A percentile compares a stretch with the other conserved stretches of the same genome.
These are phyloP conservation scores for Leccinum obscurum DNA, from an alignment of 768 basidiomycete genomes.

Conservation along the genomic window DNA sequence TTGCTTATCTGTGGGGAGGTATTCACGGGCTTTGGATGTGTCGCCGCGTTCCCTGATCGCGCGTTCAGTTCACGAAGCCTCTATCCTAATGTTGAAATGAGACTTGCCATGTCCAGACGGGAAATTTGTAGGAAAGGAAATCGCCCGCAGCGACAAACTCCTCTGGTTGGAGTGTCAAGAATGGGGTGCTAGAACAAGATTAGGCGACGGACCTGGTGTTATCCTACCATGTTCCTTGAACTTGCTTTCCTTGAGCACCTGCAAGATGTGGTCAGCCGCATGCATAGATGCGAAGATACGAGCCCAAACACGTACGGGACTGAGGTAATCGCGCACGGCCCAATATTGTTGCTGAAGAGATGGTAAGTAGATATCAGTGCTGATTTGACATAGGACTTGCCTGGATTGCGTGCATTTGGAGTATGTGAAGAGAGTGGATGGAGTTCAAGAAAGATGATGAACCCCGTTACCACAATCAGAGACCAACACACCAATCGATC, in stretches of 20 bases:
- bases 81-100: not conserved
- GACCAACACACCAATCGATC: constrained; percentile 35
- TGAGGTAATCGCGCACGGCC: constrained; percentile 92
- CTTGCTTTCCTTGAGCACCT: constrained; percentile 97
- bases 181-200: not conserved
- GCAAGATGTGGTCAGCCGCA: constrained; percentile 30
- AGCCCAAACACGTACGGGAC: constrained; percentile 58
- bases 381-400: constrained; percentile 19
- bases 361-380: not conserved
- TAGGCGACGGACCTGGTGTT: constrained; percentile 69
- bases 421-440: constrained; percentile 7
- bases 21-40: constrained; percentile 80
- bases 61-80: not conserved
- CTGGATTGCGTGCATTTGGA: constrained; percentile 51
- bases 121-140: constrained; percentile 97
- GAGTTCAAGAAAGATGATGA: constrained; percentile 20
- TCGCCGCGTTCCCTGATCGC: constrained; percentile 87
- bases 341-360: constrained; percentile 79
- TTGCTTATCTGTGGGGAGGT: constrained; percentile 94
- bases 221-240: constrained; percentile 99
- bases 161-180: constrained; percentile 50
- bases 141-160: constrained; percentile 99
- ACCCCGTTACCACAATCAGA: constrained; percentile 28
- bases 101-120: constrained; percentile 92
- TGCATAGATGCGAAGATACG: constrained; percentile 14